Evolutionary conservation across 2,329 filamentous ascomycete genomes (phyloP), one percentile per base, ranked within the genome.

Genomic region (Monosporascus sp.): DNA sequence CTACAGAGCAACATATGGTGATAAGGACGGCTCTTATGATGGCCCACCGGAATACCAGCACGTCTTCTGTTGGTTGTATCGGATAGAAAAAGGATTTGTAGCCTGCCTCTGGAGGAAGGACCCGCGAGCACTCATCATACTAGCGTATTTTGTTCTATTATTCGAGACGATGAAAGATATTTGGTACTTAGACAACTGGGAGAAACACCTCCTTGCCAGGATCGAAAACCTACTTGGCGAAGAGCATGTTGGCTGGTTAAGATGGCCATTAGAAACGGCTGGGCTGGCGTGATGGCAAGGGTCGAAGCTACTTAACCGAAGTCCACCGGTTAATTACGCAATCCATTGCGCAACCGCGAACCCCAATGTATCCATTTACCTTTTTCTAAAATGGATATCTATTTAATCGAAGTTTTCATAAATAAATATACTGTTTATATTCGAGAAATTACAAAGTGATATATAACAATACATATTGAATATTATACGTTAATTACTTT

Each of bases 21-120:
- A 53, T 3, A 46, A 53, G 8, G 56, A 62, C 18, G 62, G 59
- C 9, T 20, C 39, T 0, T 61, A 60, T 25, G 52, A 55, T 31
- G 63, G 62, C 18, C 53, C 54, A 7, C 47, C 43, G 5, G 50
- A 51, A 11, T 56, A 64, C 39, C 55, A 55, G 31, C 52, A 62
- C 46, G 60, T 66, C 4, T 60, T 67, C 41, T 60, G 59, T 5
- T 67, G 65, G 65, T 52, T 67, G 36, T 67, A 67, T 50, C 59
- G 60, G 6, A 53, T 67, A 51, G 58, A 64, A 31, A 59, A 67
- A 45, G 53, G 58, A 6, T 67, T 61, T 55, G 57, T 65, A 15
- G 56, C 57, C 1, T 62, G 63, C 50, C 58, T 67, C 7, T 60
- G 64, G 43, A 50, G 57, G 11, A 64, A 59, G 27, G 62, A 65